Evolutionary conservation across 2,329 filamentous ascomycete species (phyloP), one percentile per base, ranked within the genome.

Genomic region (Fusarium palustre): DNA sequence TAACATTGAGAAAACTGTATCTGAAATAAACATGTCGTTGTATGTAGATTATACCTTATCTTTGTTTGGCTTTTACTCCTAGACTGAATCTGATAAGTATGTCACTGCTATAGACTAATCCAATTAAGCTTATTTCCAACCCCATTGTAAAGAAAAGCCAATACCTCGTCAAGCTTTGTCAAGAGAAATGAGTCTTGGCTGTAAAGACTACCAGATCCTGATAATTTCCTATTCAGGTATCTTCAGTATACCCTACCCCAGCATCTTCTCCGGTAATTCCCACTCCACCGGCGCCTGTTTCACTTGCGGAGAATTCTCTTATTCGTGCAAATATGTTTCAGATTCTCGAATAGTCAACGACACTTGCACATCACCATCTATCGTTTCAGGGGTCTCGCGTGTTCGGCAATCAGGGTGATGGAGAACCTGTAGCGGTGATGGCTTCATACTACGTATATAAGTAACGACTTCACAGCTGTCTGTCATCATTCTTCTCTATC

Each of bases 241-340:
- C 24, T 52, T 16, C 13, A 52, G 24, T 22, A 13, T 15, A 10
- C 20, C 33, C 43, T 31, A 16, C 15, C 36, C 48, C 16, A 25
- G 13, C 10, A 25, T 28, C 13, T 39, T 41, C 45, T 34, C 54
- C 46, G 54, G 69, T 31, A 55, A 30, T n/a, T 13, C 33, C 33
- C 25, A 16, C 47, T 46, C 56, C 55, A 55, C 61, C 47, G 31
- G 15, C 43, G 22, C n/a, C 57, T 49, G 67, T 70, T 69, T 68
- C 57, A 39, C 16, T 33, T 11, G 15, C 69, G 71, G 71, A 69
- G 69, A 74, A 73, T 61, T 69, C 38, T 72, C 36, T 43, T 33
- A 72, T 74, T 73, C 64, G 71, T 73, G 71, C 59, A 60, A 73
- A 45, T 42, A 55, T 42, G 31, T 64, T 64, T 66, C 41, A 25